phyloP scores from a whole-genome alignment of 495 filamentous ascomycete genomes.

The Niebla homalea region DNA sequence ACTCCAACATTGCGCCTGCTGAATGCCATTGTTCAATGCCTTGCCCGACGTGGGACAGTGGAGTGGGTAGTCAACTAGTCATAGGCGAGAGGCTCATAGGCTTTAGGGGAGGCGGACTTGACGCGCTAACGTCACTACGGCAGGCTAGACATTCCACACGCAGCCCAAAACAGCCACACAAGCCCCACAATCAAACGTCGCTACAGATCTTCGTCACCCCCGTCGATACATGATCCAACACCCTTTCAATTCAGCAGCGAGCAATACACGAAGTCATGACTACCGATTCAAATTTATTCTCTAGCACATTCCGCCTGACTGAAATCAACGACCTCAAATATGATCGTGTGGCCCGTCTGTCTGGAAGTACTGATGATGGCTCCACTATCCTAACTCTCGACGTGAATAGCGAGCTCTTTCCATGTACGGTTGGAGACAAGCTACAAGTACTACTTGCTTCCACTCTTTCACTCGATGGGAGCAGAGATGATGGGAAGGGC shows the following conservation, averaged over 20 bases:
- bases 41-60: not conserved
- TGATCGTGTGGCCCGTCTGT: constrained; percentile 80
- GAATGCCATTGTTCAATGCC: not conserved
- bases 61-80: not conserved
- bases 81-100: no score
- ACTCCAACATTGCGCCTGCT: not conserved
- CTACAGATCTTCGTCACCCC: not conserved
- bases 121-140: no score
- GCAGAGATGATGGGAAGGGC: constrained; percentile 55
- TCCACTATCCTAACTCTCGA: constrained; percentile 71
- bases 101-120: no score
- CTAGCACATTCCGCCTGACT: constrained; percentile 79
- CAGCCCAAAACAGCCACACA: no score
- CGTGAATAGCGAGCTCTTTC: constrained; percentile 88
- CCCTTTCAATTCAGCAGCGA: constrained; percentile 24
- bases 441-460: constrained; percentile 69
- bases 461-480: constrained; percentile 75
- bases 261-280: no score
- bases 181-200: not conserved
- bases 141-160: no score
- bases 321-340: constrained; percentile 71
- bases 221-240: not conserved
- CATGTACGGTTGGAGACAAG: constrained; percentile 54
- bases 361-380: constrained; percentile 53
- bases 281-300: constrained; percentile 75